These are phyloP conservation scores for Berberis thunbergii DNA, from an alignment of 164 flowering plant species.

Conservation along the genomic window DNA sequence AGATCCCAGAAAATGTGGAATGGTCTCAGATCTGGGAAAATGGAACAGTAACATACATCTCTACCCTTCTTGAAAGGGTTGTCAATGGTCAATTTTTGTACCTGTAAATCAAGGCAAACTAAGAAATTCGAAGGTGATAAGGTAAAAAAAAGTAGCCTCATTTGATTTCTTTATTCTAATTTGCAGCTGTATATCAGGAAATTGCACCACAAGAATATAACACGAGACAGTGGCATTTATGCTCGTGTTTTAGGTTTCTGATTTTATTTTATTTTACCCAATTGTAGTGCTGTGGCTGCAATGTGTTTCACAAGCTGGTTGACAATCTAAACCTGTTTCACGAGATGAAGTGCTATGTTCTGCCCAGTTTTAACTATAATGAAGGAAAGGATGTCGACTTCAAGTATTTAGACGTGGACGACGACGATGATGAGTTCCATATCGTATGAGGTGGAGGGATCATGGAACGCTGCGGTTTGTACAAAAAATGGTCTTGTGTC, in stretches of 20 bases:
- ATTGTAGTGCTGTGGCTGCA: constrained; percentile 84
- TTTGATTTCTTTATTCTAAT: too few species aligned
- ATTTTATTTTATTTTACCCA: background rate
- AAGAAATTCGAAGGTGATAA: too few species aligned
- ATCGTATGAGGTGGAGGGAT: constrained; percentile 21
- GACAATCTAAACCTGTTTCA: constrained; percentile 89
- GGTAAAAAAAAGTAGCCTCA: too few species aligned
- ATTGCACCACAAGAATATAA: too few species aligned
- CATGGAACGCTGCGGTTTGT: constrained; percentile 9
- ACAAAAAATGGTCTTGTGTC: constrained; percentile 7
- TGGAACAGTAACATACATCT: too few species aligned
- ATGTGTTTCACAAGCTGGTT: constrained; percentile 85
- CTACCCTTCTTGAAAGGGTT: too few species aligned
- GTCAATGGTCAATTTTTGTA: too few species aligned
- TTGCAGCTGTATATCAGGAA: too few species aligned
- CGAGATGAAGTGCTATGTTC: constrained; percentile 84
- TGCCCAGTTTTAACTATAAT: constrained; percentile 56
- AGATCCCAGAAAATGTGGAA: too few species aligned
- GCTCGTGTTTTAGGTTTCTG: background rate
- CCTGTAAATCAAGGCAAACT: too few species aligned
- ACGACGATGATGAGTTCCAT: constrained; percentile 35
- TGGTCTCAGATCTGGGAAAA: too few species aligned
- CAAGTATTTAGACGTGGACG: constrained; percentile 56
- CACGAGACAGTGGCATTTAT: background rate
- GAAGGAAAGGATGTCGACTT: constrained; percentile 36